Base-by-base conservation (phyloP, 805 yeast genomes). In the Candida odintsovae region DNA sequence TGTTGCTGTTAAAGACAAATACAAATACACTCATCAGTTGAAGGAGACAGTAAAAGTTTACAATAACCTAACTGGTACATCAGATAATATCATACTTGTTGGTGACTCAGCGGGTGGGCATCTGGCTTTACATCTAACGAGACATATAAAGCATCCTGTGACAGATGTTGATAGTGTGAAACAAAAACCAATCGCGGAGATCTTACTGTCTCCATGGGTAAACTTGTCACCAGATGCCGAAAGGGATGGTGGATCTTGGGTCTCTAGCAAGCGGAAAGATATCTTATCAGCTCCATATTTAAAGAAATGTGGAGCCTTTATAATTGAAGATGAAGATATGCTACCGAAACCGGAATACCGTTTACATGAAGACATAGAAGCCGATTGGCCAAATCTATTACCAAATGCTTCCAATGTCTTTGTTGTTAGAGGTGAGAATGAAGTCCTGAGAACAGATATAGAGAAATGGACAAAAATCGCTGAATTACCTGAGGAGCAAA, bases 81-180 rank as follows among this genome's bases (percentile, higher is more conserved):
- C 47, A 6, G 44, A 52, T 42, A 47, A 56, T 39, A 50, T 62
- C 38, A 47, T 59, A 11, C 41, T 59, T 3, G 44, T 52, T 23
- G 69, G 69, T 16, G 69, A 65, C 43, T 63, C 67, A 10, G 62
- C 62, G 12, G 68, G 69, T 21, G 68, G 61, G 1, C 59, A 61
- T 40, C 46, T 65, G 26, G 46, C 53, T 2, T 42, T 61, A 13
- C 53, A 53, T 6, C 43, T 61, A 22, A 26, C 49, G 10, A 48
- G 53, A 41, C 54, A 52, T 23, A 29, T 37, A 4, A 8, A 23
- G 4, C 13, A 28, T 10, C 29, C 38, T 21, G 44, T 39, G 20
- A 39, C 44, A 38, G 38, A 29, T 21, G 35, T 45, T 15, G 19
- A 13, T 11, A 10, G n/a, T 5, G 33, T 45, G 6, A 8, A 12